Percentiles rank a stretch among this genome's conserved stretches.
phyloP scores from a whole-genome alignment of 345 rosid genomes.

The Trapa incisa region DNA sequence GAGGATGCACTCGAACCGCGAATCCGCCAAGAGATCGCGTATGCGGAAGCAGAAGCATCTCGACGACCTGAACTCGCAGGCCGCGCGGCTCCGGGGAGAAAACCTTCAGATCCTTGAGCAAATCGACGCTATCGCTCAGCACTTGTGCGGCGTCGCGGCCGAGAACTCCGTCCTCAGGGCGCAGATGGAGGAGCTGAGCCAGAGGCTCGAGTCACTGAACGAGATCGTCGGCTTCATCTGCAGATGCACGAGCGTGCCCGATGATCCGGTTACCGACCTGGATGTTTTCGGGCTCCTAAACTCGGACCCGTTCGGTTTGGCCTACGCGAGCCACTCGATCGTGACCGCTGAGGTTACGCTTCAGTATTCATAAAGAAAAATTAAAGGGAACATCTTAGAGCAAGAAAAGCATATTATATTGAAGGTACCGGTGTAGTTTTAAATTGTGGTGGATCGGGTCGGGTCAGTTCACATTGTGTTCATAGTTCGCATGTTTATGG shows the following conservation, averaged over 20 bases:
- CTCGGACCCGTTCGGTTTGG: conserved; percentile 9
- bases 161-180: conserved; percentile 30
- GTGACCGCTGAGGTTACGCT: conserved; percentile 17
- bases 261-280: not conserved
- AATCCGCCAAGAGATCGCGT: not conserved
- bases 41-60: not conserved
- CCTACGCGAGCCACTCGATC: conserved; percentile 14
- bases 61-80: conserved; percentile 11
- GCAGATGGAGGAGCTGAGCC: conserved; percentile 28
- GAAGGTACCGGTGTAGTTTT: not conserved
- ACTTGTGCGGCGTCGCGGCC: conserved; percentile 17
- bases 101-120: conserved; percentile 21
- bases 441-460: too few relatives aligned
- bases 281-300: conserved; percentile 11
- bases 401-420: not conserved
- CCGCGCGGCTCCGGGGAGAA: conserved; percentile 18
- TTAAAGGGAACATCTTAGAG: not conserved
- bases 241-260: not conserved
- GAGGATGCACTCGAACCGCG: not conserved
- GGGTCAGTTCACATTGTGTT: too few relatives aligned
- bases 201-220: conserved; percentile 27
- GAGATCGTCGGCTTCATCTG: conserved; percentile 20
- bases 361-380: conserved; percentile 7
- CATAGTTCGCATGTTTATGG: not conserved
- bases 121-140: conserved; percentile 19